Percentiles rank a stretch among this genome's conserved stretches.
Conservation (phyloP, 257 asterid genomes). For the Perilla frutescens region DNA sequence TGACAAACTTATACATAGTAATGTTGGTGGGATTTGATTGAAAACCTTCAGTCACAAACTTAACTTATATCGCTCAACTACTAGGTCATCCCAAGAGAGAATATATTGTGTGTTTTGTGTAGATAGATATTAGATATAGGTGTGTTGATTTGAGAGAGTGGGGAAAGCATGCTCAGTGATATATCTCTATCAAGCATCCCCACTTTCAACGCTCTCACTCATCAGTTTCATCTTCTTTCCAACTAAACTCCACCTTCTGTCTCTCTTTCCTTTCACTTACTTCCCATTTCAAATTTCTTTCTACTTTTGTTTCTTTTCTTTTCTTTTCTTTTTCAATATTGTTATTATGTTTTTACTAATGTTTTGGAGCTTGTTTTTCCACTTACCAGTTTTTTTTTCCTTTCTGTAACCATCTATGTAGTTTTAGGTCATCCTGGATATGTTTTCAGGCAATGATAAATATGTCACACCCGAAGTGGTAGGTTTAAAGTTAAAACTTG, state of each 20-base stretch:
- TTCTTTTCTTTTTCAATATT: background rate
- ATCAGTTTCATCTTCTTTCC: slow-evolving; percentile 21
- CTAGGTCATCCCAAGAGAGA: no score
- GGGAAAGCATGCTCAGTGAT: slow-evolving; percentile 41
- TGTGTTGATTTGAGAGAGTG: no score
- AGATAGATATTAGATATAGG: no score
- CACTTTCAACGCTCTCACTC: slow-evolving; percentile 39
- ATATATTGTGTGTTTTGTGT: no score
- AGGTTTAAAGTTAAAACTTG: no score
- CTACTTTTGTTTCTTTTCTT: background rate
- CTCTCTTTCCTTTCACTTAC: background rate
- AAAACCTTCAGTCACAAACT: no score
- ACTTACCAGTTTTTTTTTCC: background rate
- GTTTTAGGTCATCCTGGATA: background rate
- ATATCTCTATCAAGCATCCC: slow-evolving; percentile 41
- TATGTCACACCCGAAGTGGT: background rate
- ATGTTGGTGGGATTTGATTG: no score
- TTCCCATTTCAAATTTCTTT: background rate
- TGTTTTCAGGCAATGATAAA: background rate
- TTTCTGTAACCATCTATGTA: no score
- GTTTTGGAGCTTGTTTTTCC: background rate
- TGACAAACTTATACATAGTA: no score
- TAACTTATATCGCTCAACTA: no score
- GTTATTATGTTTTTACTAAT: background rate
- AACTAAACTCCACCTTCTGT: slow-evolving; percentile 25